A percentile compares a stretch with the other conserved stretches of the same genome.
Evolutionary conservation across 306 rosid species (phyloP).

Genomic region (Quillaja saponaria): DNA sequence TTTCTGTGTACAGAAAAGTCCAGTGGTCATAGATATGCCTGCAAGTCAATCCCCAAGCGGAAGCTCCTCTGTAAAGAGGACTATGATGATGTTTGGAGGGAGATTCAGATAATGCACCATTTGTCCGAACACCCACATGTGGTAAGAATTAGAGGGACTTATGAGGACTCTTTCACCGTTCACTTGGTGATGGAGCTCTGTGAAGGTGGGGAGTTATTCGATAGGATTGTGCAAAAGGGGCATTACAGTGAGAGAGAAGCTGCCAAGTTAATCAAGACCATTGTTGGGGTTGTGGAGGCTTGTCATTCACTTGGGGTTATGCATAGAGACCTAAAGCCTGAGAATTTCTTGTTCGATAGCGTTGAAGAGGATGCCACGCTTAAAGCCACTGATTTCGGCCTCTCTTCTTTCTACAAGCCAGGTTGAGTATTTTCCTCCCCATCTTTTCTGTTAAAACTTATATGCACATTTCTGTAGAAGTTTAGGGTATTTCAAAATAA

Average conservation of each 20-base stretch:
- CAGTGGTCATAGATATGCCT: slow-evolving; percentile 36
- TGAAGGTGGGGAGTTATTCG: slow-evolving; percentile 53
- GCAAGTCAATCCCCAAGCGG: slow-evolving; percentile 56
- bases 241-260: slow-evolving; percentile 61
- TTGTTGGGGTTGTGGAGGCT: slow-evolving; percentile 49
- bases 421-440: slow-evolving; percentile 18
- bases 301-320: slow-evolving; percentile 65
- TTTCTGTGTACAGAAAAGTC: slow-evolving; percentile 40
- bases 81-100: slow-evolving; percentile 59
- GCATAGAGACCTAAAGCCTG: slow-evolving; percentile 63
- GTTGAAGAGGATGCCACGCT: slow-evolving; percentile 54
- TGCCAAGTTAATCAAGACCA: slow-evolving; percentile 41
- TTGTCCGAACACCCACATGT: slow-evolving; percentile 45
- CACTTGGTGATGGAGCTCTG: slow-evolving; percentile 65
- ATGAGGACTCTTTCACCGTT: slow-evolving; percentile 44
- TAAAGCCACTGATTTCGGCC: slow-evolving; percentile 52
- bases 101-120: slow-evolving; percentile 72
- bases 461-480: neutral
- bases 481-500: neutral
- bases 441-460: neutral
- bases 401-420: slow-evolving; percentile 56
- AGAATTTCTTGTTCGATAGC: slow-evolving; percentile 51
- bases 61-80: slow-evolving; percentile 54
- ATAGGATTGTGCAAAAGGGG: slow-evolving; percentile 55
- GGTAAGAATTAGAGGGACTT: slow-evolving; percentile 48